Base-by-base conservation (phyloP, 345 rosid genomes). In the Sonneratia alba region DNA sequence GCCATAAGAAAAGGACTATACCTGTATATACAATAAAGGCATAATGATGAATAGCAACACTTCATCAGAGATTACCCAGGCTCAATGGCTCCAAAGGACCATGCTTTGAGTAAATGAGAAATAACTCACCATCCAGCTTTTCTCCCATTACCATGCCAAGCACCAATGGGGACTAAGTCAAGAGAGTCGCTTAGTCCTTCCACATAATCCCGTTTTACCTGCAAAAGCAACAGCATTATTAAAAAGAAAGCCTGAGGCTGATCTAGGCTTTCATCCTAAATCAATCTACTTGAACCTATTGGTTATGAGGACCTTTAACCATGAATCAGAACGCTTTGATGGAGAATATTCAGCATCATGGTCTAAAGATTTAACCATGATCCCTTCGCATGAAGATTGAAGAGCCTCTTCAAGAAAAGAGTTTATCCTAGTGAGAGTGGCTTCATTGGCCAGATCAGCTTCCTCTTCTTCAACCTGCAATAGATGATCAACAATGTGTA, bases 1-100 rank as follows among this genome's bases (percentile, higher is more conserved):
- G 98, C 95, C 96, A 93, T 82, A 72, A 93, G 98, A 81, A 89
- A 91, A 64, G 97, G 98, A 82, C 96, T 93, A 77, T 78, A 87
- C 98, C 98, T 91, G 88, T 34, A 56, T 56, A 7, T 9, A 22
- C 75, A 77, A 66, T 42, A 59, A 3, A 8, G 34, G 18, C 49
- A 69, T 27, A 65, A 49, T 3, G 34, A 3, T 21, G 43, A 19
- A 27, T 27, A 27, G 32, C 27, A 36, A 22, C 36, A 57, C 7
- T 4, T 5, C 65, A 15, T 21, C 65, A 27, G 14, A 24, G 14
- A 61, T 61, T 27, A 61, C 65, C 1, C 14, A 3, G 2, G 34
- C 4, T 22, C 36, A 22, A 12, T 22, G 34, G 1, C 7, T 8
- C 15, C 1, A 61, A 51, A 11, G 47, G 57, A 43, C 27, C 64